phyloP scores from a whole-genome alignment of 108 stramenopile species.

The Nannochloropsis oceanica region DNA sequence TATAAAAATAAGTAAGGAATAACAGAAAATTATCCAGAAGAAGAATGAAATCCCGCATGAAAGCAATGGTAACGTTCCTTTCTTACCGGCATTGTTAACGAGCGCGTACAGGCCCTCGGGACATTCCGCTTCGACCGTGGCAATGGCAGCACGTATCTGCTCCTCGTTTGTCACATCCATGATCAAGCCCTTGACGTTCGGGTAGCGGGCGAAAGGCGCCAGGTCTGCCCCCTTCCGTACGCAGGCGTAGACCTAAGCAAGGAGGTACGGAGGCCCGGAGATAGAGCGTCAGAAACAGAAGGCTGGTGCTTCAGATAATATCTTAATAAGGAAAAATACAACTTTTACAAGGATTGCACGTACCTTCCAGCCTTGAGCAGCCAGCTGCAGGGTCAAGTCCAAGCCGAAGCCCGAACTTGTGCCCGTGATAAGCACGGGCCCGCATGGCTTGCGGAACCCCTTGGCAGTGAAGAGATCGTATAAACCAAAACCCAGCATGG shows the following conservation, averaged over 20 bases:
- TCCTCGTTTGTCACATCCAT: neutral
- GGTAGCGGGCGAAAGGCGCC: neutral
- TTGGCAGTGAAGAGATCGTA: neutral
- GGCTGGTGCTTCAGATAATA: no score
- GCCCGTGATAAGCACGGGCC: neutral
- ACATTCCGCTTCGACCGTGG: neutral
- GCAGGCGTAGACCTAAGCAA: neutral
- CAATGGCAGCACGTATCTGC: neutral
- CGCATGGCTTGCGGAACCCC: neutral
- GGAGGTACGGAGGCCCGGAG: no score
- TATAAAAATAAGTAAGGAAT: neutral
- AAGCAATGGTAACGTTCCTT: neutral
- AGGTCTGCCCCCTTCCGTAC: neutral
- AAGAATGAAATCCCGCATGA: neutral
- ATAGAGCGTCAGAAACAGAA: no score
- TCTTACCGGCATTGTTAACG: neutral
- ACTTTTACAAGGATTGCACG: neutral
- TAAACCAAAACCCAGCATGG: neutral
- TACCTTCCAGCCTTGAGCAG: neutral
- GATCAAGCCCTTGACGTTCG: neutral
- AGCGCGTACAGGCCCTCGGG: neutral
- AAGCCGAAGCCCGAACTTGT: neutral
- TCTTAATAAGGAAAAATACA: no score
- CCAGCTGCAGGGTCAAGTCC: neutral
- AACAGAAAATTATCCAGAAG: no score